These are phyloP conservation scores for Trichophyton schoenleinii DNA, from an alignment of 2,329 filamentous ascomycete species.

Conservation along the genomic window DNA sequence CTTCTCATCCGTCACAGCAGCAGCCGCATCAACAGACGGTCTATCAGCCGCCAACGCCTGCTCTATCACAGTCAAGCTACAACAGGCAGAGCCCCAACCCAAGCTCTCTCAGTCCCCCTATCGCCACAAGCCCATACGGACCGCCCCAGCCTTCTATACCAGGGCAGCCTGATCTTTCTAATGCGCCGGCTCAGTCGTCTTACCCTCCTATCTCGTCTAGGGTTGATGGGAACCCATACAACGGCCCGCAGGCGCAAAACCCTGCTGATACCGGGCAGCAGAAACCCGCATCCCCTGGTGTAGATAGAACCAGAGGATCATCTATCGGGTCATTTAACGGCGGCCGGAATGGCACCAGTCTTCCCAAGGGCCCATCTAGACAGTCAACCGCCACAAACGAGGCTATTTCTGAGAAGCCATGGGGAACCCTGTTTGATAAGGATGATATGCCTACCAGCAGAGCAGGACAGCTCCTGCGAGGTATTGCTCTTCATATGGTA, in stretches of 20 bases:
- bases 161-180: neutral
- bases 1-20: conserved; percentile 34
- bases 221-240: conserved; percentile 13
- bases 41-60: conserved; percentile 18
- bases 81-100: conserved; percentile 21
- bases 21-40: conserved; percentile 14
- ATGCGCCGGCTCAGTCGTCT: conserved; percentile 18
- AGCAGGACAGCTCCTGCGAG: conserved; percentile 58
- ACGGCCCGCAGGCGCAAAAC: neutral
- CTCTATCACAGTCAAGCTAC: conserved; percentile 2
- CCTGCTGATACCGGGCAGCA: neutral
- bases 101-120: conserved; percentile 21
- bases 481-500: conserved; percentile 63
- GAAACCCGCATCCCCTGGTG: neutral
- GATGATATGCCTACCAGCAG: conserved; percentile 55
- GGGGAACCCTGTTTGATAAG: conserved; percentile 61
- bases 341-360: conserved; percentile 7
- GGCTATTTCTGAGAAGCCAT: conserved; percentile 56
- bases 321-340: neutral
- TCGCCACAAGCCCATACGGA: neutral
- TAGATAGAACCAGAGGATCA: neutral
- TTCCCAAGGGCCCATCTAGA: conserved; percentile 28
- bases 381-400: conserved; percentile 36
- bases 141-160: neutral
- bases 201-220: conserved; percentile 43